Conservation (phyloP, 352 stramenopile genomes). For the Phytophthora europaea region DNA sequence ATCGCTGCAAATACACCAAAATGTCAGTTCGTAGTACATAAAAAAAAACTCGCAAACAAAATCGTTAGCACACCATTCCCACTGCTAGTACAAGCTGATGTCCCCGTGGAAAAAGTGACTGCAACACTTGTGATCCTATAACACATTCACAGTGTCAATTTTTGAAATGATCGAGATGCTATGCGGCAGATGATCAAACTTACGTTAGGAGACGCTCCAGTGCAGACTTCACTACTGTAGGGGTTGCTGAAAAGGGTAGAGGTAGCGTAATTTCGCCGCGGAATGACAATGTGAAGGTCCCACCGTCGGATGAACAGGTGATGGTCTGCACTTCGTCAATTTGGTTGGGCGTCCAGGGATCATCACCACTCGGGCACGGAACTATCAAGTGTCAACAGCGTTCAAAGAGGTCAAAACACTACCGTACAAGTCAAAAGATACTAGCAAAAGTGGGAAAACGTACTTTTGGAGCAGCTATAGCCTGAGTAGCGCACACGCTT, state of each 20-base stretch:
- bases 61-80: slow-evolving; percentile 47
- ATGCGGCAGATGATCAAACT: slow-evolving; percentile 7
- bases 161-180: background rate
- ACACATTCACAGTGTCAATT: slow-evolving; percentile 6
- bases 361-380: slow-evolving; percentile 87
- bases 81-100: slow-evolving; percentile 47
- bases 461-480: slow-evolving; percentile 85
- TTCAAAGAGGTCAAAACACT: background rate
- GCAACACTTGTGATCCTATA: slow-evolving; percentile 62
- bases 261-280: slow-evolving; percentile 65
- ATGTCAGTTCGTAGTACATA: background rate
- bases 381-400: slow-evolving; percentile 30
- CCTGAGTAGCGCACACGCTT: slow-evolving; percentile 62
- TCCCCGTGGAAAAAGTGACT: slow-evolving; percentile 51
- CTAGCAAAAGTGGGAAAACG: slow-evolving; percentile 8
- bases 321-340: slow-evolving; percentile 85
- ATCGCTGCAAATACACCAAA: slow-evolving; percentile 34
- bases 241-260: slow-evolving; percentile 45
- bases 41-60: background rate
- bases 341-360: slow-evolving; percentile 85
- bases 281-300: slow-evolving; percentile 85
- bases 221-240: slow-evolving; percentile 40
- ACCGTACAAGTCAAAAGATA: background rate
- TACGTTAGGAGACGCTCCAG: slow-evolving; percentile 72
- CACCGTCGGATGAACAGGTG: slow-evolving; percentile 70